phyloP scores from a whole-genome alignment of 495 filamentous ascomycete genomes.

The Durotheca rogersii region DNA sequence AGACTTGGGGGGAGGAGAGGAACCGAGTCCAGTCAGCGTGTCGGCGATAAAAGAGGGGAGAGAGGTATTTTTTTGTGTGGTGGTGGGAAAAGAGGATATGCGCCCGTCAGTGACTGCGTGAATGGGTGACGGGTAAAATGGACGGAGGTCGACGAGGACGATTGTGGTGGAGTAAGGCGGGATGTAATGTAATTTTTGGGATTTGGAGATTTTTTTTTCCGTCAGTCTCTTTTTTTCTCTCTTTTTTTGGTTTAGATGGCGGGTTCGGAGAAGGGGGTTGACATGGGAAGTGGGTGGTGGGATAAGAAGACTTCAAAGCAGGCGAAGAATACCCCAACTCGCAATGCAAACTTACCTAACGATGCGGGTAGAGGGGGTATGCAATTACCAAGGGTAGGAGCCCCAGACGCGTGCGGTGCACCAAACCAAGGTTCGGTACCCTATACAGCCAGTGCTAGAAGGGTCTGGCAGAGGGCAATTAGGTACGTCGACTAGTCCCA shows the following conservation, averaged over 20 bases:
- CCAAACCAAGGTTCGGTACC: too few species aligned
- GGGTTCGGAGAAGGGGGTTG: conserved; percentile 30
- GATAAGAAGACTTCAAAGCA: conserved; percentile 3
- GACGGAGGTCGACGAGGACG: conserved; percentile 20
- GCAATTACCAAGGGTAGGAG: too few species aligned
- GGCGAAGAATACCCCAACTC: background rate
- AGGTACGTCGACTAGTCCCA: too few species aligned
- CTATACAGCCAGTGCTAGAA: too few species aligned
- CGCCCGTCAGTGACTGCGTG: conserved; percentile 9
- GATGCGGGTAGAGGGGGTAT: too few species aligned
- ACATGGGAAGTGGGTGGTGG: conserved; percentile 14
- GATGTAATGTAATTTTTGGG: conserved; percentile 8
- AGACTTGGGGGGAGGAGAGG: conserved; percentile 6
- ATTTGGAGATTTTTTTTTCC: conserved; percentile 33
- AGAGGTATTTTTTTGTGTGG: conserved; percentile 5
- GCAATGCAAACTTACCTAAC: background rate
- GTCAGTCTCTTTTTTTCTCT: background rate
- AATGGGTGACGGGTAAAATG: conserved; percentile 25
- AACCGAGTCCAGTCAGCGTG: conserved; percentile 13
- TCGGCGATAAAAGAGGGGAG: background rate
- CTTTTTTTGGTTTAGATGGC: background rate
- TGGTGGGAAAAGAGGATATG: conserved; percentile 3
- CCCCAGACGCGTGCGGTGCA: too few species aligned
- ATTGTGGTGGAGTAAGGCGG: conserved; percentile 26
- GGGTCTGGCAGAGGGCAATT: too few species aligned